Evolutionary conservation across 805 yeast species (phyloP).

Genomic region (Cyberlindnera euphorbiiphila): DNA sequence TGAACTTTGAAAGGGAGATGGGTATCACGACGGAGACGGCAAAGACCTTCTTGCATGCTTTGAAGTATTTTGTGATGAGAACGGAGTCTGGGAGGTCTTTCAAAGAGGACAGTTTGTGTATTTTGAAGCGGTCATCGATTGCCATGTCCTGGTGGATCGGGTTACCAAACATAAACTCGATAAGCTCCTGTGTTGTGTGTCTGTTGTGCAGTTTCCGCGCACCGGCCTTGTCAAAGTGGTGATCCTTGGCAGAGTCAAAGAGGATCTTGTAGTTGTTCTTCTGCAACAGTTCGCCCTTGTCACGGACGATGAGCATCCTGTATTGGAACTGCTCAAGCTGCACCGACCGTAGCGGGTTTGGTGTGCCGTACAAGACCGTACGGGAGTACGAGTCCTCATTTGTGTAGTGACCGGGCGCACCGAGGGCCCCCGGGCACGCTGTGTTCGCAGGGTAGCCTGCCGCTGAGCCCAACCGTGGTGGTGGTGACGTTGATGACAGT

Average conservation of each 20-base stretch:
- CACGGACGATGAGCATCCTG: constrained; percentile 34
- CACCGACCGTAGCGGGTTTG: constrained; percentile 10
- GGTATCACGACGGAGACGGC: constrained; percentile 34
- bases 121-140: constrained; percentile 21
- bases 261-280: constrained; percentile 32
- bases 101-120: constrained; percentile 29
- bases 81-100: constrained; percentile 29
- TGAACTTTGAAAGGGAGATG: constrained; percentile 21
- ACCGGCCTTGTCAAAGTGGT: constrained; percentile 19
- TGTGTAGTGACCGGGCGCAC: constrained; percentile 6
- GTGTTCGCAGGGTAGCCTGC: no score
- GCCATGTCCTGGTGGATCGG: constrained; percentile 31
- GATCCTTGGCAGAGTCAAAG: constrained; percentile 30
- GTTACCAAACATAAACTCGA: constrained; percentile 39
- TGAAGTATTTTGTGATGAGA: constrained; percentile 33
- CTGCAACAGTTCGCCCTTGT: constrained; percentile 34
- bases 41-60: constrained; percentile 23
- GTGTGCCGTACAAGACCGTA: constrained; percentile 26
- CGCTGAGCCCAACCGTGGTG: not conserved
- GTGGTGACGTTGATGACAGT: not conserved
- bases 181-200: constrained; percentile 23
- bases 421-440: no score
- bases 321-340: constrained; percentile 23
- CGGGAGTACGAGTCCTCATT: constrained; percentile 27
- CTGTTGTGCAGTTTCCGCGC: constrained; percentile 8